Conservation (phyloP, 768 basidiomycete species). For the Agrocybe praecox region DNA sequence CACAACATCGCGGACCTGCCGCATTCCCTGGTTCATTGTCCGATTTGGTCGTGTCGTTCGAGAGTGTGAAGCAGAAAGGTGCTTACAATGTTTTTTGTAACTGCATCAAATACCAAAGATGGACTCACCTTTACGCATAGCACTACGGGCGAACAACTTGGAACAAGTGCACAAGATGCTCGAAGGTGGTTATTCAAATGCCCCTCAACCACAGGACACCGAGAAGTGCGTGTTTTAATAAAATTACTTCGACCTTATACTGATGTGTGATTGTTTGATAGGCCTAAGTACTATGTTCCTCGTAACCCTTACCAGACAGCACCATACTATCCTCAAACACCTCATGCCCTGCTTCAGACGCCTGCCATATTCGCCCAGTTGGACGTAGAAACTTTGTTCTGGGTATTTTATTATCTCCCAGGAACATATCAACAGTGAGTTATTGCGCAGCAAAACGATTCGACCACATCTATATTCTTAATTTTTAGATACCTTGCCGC, state of each 20-base stretch:
- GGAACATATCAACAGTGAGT: conserved; percentile 97
- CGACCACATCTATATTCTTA: no score
- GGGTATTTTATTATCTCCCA: conserved; percentile 97
- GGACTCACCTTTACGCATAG: conserved; percentile 19
- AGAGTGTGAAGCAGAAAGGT: conserved; percentile 97
- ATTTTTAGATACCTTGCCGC: conserved; percentile 84
- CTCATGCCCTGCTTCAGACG: conserved; percentile 78
- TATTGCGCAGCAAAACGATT: not conserved
- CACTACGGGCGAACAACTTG: conserved; percentile 84
- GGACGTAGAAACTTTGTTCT: conserved; percentile 97
- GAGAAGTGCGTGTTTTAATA: conserved; percentile 69
- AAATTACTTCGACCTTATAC: not conserved
- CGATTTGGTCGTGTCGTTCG: conserved; percentile 93
- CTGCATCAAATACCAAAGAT: not conserved
- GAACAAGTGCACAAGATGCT: conserved; percentile 92
- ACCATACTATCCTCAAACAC: conserved; percentile 90
- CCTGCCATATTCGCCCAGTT: conserved; percentile 86
- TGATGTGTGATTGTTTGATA: conserved; percentile 32
- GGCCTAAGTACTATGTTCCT: conserved; percentile 96
- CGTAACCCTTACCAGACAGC: conserved; percentile 92
- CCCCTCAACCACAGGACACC: conserved; percentile 92
- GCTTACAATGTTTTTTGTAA: not conserved
- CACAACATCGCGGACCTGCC: conserved; percentile 38
- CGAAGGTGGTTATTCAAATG: conserved; percentile 86
- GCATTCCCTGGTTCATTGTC: conserved; percentile 86